Evolutionary conservation across 768 basidiomycete genomes (phyloP), one percentile per base, ranked within the genome.

Genomic region (Leccinum pellstonianum): DNA sequence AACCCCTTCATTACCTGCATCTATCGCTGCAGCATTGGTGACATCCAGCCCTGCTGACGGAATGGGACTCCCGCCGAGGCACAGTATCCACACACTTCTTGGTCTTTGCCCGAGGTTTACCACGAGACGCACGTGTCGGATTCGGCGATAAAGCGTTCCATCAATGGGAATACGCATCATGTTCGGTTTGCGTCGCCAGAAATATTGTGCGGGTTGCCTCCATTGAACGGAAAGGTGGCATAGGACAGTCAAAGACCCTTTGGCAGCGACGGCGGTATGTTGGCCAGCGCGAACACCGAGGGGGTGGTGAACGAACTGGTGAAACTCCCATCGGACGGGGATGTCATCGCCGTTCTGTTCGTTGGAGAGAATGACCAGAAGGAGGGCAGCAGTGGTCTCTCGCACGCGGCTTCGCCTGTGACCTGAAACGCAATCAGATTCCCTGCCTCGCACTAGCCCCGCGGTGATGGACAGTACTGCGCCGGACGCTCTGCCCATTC

Each of bases 151-250:
- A 59, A 29, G 46, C 58, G 46, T 4, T 19, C 57, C n/a, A 10
- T 38, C 9, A 60, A 55, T 35, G 68, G 59, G 27, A 70, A 70
- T 38, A 15, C 41, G 3, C 35, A 67, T 52, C 66, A 60, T 2
- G 75, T 74, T 51, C 63, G 73, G 35, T 75, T 74, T 33, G 66
- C 65, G 4, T 74, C 73, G 3, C 74, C 75, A 3, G 75, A 75
- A 49, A 50, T 70, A 43, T 46, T 68, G 46, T 27, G 27, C 31
- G 65, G 55, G 9, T 41, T 63, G 10, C 62, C 68, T 23, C 46
- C 57, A 27, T 12, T 70, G 52, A 56, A 10, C 11, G 65, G 49
- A 11, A 59, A 48, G 0, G 31, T 19, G n/a, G 57, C 31, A 31
- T 31, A 31, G 31, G 31, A 62, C 19, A 29, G 58, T 25, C 25